Evolutionary conservation across 768 basidiomycete genomes (phyloP), one percentile per base, ranked within the genome.

Genomic region (Asterophora lycoperdoides): DNA sequence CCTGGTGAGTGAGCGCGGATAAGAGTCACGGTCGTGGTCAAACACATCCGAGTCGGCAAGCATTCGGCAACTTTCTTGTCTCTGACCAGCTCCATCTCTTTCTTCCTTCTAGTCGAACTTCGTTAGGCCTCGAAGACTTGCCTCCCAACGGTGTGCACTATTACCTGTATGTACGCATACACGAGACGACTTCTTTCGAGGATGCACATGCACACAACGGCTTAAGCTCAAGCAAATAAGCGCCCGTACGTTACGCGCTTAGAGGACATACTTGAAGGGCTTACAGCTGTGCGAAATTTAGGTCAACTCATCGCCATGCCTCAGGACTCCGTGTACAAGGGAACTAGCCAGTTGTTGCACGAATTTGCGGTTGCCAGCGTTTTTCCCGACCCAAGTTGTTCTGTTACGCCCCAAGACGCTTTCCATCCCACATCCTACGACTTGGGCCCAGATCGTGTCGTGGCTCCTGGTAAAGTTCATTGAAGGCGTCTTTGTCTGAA

Each of bases 381-480:
- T 18, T 8, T 26, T 1, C 33, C 49, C 18, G 41, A 57, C 29
- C 18, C 14, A 15, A 33, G 18, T 19, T 48, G 48, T 19, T 29
- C 47, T n/a, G 41, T 56, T 28, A 43, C 55, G 3, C 57, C 26
- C 5, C 41, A 56, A 49, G 42, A 52, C 29, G 14, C 26, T 8
- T 44, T 33, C 20, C 52, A 48, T 20, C 49, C 44, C 6, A 54
- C 50, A 7, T 56, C 58, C 11, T 56, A 52, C 23, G 53, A 56
- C 44, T 23, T 56, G 43, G 58, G 58, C 19, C 51, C 50, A 15
- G 34, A 9, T 8, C 43, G 37, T 17, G 42, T 54, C 20, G 51
- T 55, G 10, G 53, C 49, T 8, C 55, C 55, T 37, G 41, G 55
- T 56, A 32, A 32, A 32, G 13, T 9, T n/a, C n/a, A n/a, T 13